Conservation (phyloP, 129 eudicot genomes). For the Silybum marianum region DNA sequence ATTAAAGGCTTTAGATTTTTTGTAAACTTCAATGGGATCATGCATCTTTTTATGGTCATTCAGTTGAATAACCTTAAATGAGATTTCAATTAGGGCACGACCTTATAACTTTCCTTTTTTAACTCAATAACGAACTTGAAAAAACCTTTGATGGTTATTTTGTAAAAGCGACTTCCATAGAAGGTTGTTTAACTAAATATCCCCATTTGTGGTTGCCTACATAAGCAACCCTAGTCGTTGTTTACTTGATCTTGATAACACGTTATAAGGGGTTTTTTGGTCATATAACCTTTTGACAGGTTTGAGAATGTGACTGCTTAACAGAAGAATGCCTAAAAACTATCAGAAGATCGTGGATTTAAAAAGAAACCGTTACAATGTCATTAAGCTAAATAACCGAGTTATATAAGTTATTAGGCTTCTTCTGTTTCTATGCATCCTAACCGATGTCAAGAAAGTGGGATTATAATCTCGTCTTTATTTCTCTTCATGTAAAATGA, state of each 20-base stretch:
- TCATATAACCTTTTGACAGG: neutral
- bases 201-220: neutral
- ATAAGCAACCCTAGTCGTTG: neutral
- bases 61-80: neutral
- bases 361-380: neutral
- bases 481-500: neutral
- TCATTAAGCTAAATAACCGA: neutral
- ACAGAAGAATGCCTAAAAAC: neutral
- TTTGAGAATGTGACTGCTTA: neutral
- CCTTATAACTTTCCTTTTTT: neutral
- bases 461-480: neutral
- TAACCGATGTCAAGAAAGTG: neutral
- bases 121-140: neutral
- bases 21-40: neutral
- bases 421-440: neutral
- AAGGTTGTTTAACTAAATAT: neutral
- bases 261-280: neutral
- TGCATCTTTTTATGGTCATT: neutral
- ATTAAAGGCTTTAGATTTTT: neutral
- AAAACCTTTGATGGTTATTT: neutral
- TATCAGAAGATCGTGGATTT: neutral
- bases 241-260: neutral
- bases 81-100: neutral
- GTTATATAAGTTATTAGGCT: neutral
- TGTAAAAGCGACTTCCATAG: neutral